Conservation (phyloP, 1,284 basidiomycete genomes). For the Athelia sp. region DNA sequence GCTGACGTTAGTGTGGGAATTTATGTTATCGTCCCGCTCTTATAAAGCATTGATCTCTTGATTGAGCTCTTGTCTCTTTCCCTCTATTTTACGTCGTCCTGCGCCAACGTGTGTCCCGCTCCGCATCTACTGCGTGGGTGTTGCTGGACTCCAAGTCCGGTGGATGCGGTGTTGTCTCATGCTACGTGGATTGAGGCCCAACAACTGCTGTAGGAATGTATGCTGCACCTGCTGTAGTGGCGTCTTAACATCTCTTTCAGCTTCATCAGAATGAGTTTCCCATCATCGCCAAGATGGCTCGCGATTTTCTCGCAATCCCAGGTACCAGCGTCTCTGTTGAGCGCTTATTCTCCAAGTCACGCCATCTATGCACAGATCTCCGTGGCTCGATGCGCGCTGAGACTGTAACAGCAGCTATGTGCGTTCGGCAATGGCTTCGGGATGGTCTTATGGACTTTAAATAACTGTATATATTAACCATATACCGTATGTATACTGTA, state of each 20-base stretch:
- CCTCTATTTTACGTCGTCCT: no score
- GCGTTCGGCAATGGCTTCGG: constrained; percentile 24
- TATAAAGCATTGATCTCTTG: no score
- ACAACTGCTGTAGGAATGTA: constrained; percentile 15
- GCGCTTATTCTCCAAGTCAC: constrained; percentile 24
- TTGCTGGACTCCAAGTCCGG: no score
- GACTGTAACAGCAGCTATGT: constrained; percentile 20
- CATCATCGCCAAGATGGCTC: constrained; percentile 22
- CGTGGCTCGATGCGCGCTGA: constrained; percentile 22
- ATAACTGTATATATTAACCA: constrained; percentile 1
- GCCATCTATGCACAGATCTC: constrained; percentile 24
- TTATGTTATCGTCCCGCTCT: no score
- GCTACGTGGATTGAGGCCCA: constrained; percentile 6
- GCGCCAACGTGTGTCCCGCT: no score
- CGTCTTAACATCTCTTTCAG: constrained; percentile 3
- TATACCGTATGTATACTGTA: constrained; percentile 8
- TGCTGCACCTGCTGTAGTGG: neutral
- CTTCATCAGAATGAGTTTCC: constrained; percentile 16
- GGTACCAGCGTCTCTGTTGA: constrained; percentile 28
- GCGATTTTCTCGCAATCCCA: constrained; percentile 28
- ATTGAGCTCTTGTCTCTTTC: no score
- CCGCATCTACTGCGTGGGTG: no score
- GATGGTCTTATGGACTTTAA: constrained; percentile 18
- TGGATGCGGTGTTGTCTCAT: no score
- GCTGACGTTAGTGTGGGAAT: no score